Percentiles rank a stretch among this genome's conserved stretches.
These are phyloP conservation scores for Astrephomene gubernaculifera DNA, from an alignment of 139 green algal species.

Conservation along the genomic window DNA sequence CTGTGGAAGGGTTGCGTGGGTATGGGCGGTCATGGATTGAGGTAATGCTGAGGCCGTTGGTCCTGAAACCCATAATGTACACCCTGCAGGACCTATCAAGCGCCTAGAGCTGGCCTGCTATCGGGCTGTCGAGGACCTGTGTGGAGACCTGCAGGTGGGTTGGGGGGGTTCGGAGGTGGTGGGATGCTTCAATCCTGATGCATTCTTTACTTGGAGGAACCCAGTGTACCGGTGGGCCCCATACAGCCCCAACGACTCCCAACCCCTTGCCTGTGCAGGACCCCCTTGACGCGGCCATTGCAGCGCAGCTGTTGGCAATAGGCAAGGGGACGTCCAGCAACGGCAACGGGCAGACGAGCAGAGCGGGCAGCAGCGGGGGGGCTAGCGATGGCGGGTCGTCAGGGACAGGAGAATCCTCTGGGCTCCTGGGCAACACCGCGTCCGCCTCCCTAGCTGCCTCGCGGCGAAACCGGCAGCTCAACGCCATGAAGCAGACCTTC, in stretches of 20 bases:
- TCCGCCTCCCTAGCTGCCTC: no score
- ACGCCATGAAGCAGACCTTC: constrained; percentile 14
- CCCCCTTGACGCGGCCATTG: constrained; percentile 1
- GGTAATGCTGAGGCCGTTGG: no score
- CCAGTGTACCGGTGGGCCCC: neutral
- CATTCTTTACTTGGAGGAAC: neutral
- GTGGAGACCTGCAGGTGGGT: constrained; percentile 11
- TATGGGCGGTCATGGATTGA: no score
- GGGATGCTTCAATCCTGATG: neutral
- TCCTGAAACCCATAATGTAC: no score
- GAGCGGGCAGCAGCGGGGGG: constrained; percentile 10
- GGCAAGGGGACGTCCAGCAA: neutral
- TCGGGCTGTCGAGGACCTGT: constrained; percentile 12
- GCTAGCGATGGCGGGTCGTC: neutral
- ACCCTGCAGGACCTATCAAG: neutral
- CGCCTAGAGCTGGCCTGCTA: neutral
- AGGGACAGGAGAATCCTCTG: no score
- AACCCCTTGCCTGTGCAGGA: neutral
- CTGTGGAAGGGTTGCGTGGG: no score
- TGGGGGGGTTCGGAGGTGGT: neutral
- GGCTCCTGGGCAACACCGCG: no score
- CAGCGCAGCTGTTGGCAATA: neutral
- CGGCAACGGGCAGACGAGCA: neutral
- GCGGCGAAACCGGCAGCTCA: constrained; percentile 14
- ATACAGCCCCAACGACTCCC: neutral